Conservation (phyloP, 1,139 yeast genomes). For the Nematodospora anomalae region DNA sequence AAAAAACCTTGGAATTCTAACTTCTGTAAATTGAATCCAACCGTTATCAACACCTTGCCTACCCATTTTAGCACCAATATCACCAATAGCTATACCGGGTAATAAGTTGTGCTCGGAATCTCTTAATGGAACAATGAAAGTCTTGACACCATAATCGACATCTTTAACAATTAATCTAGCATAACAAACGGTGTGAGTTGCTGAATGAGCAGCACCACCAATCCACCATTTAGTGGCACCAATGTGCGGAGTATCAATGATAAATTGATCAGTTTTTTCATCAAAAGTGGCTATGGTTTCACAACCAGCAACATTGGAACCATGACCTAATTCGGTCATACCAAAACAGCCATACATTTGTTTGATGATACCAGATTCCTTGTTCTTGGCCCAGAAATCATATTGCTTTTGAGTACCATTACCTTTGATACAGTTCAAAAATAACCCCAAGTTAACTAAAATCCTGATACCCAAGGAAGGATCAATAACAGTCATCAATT, state of each 20-base stretch:
- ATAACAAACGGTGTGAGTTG: constrained; percentile 78
- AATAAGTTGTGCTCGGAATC: constrained; percentile 66
- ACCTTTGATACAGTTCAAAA: constrained; percentile 47
- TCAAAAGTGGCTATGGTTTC: constrained; percentile 91
- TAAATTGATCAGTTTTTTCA: constrained; percentile 60
- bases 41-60: constrained; percentile 89
- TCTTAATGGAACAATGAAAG: constrained; percentile 86
- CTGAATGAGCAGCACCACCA: constrained; percentile 95
- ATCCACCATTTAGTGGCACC: constrained; percentile 99
- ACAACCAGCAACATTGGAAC: constrained; percentile 88
- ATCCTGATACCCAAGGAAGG: constrained; percentile 52
- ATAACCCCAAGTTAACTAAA: constrained; percentile 53
- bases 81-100: constrained; percentile 85
- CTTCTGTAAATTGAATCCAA: constrained; percentile 87
- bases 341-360: constrained; percentile 88
- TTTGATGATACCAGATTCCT: constrained; percentile 66
- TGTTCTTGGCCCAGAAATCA: constrained; percentile 71
- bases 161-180: constrained; percentile 82
- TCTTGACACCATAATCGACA: constrained; percentile 86
- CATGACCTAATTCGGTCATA: constrained; percentile 94
- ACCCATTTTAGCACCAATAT: constrained; percentile 94
- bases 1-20: constrained; percentile 77
- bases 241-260: constrained; percentile 81
- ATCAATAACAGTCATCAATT: constrained; percentile 46
- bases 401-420: constrained; percentile 55